Percentiles rank a stretch among this genome's conserved stretches.
phyloP scores from a whole-genome alignment of 306 rosid genomes.

The Gynostemma pentaphyllum region DNA sequence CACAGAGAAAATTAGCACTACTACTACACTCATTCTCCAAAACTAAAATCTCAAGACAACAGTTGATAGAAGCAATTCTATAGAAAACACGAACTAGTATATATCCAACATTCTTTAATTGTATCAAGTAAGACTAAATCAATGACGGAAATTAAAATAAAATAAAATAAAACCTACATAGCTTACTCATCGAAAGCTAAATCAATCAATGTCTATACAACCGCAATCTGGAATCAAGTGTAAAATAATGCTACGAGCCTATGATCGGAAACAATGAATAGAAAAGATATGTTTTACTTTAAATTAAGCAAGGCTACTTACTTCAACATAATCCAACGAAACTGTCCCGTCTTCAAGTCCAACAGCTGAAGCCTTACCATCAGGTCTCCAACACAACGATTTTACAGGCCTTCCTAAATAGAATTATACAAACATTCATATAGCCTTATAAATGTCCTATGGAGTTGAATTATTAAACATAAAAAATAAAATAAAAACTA shows the following conservation, averaged over 20 bases:
- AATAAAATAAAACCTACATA: too few species aligned
- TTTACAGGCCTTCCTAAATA: conserved; percentile 47
- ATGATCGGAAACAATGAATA: too few species aligned
- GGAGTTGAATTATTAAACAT: too few species aligned
- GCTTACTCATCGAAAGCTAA: not conserved
- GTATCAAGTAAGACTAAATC: not conserved
- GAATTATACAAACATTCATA: not conserved
- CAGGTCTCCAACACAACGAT: conserved; percentile 89
- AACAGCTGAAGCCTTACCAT: conserved; percentile 78
- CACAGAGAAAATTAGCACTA: not conserved
- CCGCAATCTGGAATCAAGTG: not conserved
- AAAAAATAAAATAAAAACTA: too few species aligned
- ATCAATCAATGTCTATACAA: not conserved
- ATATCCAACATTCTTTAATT: not conserved
- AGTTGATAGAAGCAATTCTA: not conserved
- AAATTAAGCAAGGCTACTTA: conserved; percentile 23
- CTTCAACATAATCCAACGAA: conserved; percentile 86
- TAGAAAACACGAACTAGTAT: not conserved
- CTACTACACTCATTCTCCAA: not conserved
- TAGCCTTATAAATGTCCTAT: too few species aligned
- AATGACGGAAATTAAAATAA: not conserved
- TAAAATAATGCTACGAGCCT: not conserved
- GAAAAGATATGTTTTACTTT: not conserved
- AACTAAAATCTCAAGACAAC: not conserved
- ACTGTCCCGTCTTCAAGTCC: conserved; percentile 89